Base-by-base conservation (phyloP, 306 rosid genomes). In the Rosa lucieae region DNA sequence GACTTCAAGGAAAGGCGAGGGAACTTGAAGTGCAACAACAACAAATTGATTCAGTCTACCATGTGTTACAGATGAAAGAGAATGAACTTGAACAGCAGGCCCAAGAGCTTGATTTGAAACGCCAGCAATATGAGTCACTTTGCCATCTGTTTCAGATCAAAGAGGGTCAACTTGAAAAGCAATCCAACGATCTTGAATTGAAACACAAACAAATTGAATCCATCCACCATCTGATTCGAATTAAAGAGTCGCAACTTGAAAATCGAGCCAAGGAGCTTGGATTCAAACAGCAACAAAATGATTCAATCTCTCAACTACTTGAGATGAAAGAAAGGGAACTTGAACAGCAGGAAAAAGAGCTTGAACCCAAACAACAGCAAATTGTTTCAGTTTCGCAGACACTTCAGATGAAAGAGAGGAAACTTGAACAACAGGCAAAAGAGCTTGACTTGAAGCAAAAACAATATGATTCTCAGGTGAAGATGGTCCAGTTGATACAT, bases 1-100 rank as follows among this genome's bases (percentile, higher is more conserved):
- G 84, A 56, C 76, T 87, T 21, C 75, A 81, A 48, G 77, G 47
- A 68, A 80, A 77, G 48, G 82, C 77, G 73, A 85, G 69, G 59
- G 77, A 66, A 3, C 46, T 66, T 66, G 47, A 66, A 17, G 10
- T 39, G 47, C n/a, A 39, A 8, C 44, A 66, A 12, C 71, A 66
- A 18, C 71, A 63, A 5, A 29, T 32, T 32, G 39, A 6, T 32
- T 63, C 43, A 2, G 10, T 29, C 18, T 63, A 35, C 69, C 40
- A 63, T 5, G 6, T 63, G 69, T 32, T 63, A 32, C 40, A 12
- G 69, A 63, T 32, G 69, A 63, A 63, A 32, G 69, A 63, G 69
- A 63, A 6, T 63, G 69, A 75, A 43, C 42, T 77, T 23, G 81
- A 84, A 65, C 70, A 37, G 55, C 56, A 49, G 58, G 61, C 15